A percentile compares a stretch with the other conserved stretches of the same genome.
These are phyloP conservation scores for Vitellaria paradoxa DNA, from an alignment of 179 eudicot species.

Conservation along the genomic window DNA sequence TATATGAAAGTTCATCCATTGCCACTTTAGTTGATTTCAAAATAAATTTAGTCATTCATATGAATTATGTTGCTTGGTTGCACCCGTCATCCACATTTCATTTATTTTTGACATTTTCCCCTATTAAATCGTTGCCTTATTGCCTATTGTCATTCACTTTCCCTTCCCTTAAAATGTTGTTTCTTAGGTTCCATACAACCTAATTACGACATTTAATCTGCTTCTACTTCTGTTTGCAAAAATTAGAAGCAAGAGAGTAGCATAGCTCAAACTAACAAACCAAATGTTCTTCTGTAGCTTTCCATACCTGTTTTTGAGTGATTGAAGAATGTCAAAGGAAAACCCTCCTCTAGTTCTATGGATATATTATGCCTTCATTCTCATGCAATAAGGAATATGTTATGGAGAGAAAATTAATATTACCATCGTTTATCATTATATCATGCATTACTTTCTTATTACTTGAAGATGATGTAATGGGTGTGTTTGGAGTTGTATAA, in stretches of 20 bases:
- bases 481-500: too few species aligned
- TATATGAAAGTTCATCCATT: too few species aligned
- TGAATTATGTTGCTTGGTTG: too few species aligned
- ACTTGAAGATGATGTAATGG: not conserved
- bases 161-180: too few species aligned
- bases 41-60: too few species aligned
- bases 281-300: not conserved
- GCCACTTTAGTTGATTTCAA: too few species aligned
- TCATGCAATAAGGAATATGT: not conserved
- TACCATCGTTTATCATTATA: not conserved
- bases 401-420: not conserved
- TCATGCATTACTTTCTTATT: not conserved
- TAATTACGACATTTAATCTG: not conserved
- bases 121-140: too few species aligned
- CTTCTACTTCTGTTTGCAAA: conserved; percentile 6
- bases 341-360: not conserved
- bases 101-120: too few species aligned
- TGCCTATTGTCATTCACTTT: too few species aligned
- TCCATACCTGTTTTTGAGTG: not conserved
- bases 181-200: too few species aligned
- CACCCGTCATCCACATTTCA: too few species aligned
- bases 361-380: not conserved
- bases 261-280: not conserved
- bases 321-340: not conserved
- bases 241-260: not conserved